Evolutionary conservation across 78 protist species (phyloP).

Genomic region (Dictyostelium firmibasis): DNA sequence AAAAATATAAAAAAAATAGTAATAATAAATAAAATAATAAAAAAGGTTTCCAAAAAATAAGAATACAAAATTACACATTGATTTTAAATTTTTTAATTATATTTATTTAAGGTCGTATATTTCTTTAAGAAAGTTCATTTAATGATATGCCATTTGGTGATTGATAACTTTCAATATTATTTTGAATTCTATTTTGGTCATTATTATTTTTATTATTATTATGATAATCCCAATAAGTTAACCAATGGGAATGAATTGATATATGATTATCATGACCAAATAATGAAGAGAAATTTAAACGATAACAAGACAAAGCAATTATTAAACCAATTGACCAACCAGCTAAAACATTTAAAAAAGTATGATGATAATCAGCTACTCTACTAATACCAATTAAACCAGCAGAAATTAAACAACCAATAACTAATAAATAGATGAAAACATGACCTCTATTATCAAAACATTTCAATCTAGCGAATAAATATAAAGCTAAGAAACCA

Average conservation of each 20-base stretch:
- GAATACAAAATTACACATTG: too few relatives aligned
- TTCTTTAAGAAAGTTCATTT: background rate
- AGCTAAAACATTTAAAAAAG: conserved; percentile 38
- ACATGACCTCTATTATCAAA: conserved; percentile 52
- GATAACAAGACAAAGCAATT: background rate
- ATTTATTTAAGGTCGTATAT: too few relatives aligned
- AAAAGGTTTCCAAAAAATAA: too few relatives aligned
- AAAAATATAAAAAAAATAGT: too few relatives aligned
- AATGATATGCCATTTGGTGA: background rate
- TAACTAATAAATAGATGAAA: background rate
- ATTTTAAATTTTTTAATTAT: too few relatives aligned
- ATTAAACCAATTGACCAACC: conserved; percentile 41
- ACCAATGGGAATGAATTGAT: background rate
- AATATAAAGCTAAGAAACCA: background rate
- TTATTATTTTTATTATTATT: too few relatives aligned
- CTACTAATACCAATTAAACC: conserved; percentile 15
- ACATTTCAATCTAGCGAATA: conserved; percentile 18
- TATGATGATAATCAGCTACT: conserved; percentile 49
- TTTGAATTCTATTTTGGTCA: background rate
- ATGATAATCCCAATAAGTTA: background rate
- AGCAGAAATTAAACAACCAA: background rate
- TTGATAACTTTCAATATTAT: background rate
- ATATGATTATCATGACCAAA: conserved; percentile 36
- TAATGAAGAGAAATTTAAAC: conserved; percentile 12
- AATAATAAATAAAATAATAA: too few relatives aligned